Conservation (phyloP, 1,284 basidiomycete genomes). For the Cutaneotrichosporon daszewskae region DNA sequence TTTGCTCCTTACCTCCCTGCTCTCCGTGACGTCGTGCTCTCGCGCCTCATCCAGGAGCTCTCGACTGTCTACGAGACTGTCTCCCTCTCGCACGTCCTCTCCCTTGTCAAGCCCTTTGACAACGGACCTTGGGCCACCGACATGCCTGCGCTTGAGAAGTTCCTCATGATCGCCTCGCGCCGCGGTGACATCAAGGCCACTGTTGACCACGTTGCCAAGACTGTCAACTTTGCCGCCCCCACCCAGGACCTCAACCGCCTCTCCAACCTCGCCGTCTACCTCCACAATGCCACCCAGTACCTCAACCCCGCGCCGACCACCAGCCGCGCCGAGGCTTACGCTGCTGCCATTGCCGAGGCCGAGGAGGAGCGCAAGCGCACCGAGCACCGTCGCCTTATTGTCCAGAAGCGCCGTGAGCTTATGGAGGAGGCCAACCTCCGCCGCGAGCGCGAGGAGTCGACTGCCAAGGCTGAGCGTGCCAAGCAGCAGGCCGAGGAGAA, state of each 20-base stretch:
- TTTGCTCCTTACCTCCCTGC: slow-evolving; percentile 82
- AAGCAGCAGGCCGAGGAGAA: slow-evolving; percentile 71
- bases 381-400: slow-evolving; percentile 69
- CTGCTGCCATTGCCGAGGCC: slow-evolving; percentile 47
- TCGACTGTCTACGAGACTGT: slow-evolving; percentile 91
- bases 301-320: slow-evolving; percentile 46
- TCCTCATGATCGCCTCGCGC: slow-evolving; percentile 85
- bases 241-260: slow-evolving; percentile 53
- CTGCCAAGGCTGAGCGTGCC: slow-evolving; percentile 66
- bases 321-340: slow-evolving; percentile 45
- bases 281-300: slow-evolving; percentile 64
- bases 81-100: slow-evolving; percentile 68
- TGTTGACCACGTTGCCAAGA: slow-evolving; percentile 82
- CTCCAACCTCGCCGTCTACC: slow-evolving; percentile 63
- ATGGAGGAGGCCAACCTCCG: slow-evolving; percentile 77
- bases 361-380: slow-evolving; percentile 68
- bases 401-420: slow-evolving; percentile 81
- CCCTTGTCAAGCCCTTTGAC: slow-evolving; percentile 69
- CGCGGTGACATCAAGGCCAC: slow-evolving; percentile 82
- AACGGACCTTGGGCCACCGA: slow-evolving; percentile 55
- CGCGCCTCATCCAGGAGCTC: slow-evolving; percentile 87
- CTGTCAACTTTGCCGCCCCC: slow-evolving; percentile 63
- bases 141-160: slow-evolving; percentile 76
- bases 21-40: slow-evolving; percentile 85
- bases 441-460: slow-evolving; percentile 88